A percentile compares a stretch with the other conserved stretches of the same genome.
Conservation (phyloP, 2,329 filamentous ascomycete species). For the Microsporum ferrugineum region DNA sequence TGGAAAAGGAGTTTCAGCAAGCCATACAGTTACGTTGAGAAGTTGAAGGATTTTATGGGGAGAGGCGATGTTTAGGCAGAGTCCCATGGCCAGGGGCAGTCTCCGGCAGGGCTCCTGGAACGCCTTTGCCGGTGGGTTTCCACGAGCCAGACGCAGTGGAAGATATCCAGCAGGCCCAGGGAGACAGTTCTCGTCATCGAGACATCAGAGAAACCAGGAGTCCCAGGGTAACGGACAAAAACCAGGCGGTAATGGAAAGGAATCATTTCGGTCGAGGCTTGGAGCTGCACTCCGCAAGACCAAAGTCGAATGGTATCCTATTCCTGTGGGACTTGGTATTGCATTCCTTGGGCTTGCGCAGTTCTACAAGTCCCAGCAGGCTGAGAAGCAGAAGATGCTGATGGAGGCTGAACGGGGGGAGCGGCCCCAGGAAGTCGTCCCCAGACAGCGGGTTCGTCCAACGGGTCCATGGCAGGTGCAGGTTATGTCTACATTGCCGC, state of each 20-base stretch:
- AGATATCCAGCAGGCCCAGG: background rate
- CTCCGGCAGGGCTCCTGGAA: background rate
- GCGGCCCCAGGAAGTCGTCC: conserved; percentile 27
- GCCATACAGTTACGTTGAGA: background rate
- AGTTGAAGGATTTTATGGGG: too few relatives aligned
- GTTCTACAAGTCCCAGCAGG: conserved; percentile 59
- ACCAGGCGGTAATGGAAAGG: conserved; percentile 29
- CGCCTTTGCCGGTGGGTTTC: background rate
- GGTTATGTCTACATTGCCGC: conserved; percentile 81
- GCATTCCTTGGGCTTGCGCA: conserved; percentile 73
- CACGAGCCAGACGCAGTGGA: background rate
- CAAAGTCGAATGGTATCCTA: conserved; percentile 76
- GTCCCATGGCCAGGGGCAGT: background rate
- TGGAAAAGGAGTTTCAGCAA: background rate
- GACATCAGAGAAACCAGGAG: conserved; percentile 33
- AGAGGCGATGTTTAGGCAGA: background rate
- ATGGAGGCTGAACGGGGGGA: conserved; percentile 37
- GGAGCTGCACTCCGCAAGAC: conserved; percentile 50
- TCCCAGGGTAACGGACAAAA: conserved; percentile 26
- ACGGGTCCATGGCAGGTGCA: conserved; percentile 88
- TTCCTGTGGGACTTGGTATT: conserved; percentile 75
- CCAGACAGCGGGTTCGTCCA: conserved; percentile 56
- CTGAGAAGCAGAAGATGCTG: conserved; percentile 39
- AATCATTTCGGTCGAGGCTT: conserved; percentile 47
- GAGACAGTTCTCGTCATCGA: conserved; percentile 29